A percentile compares a stretch with the other conserved stretches of the same genome.
Conservation (phyloP, 345 rosid genomes). For the Pugionium cornutum region DNA sequence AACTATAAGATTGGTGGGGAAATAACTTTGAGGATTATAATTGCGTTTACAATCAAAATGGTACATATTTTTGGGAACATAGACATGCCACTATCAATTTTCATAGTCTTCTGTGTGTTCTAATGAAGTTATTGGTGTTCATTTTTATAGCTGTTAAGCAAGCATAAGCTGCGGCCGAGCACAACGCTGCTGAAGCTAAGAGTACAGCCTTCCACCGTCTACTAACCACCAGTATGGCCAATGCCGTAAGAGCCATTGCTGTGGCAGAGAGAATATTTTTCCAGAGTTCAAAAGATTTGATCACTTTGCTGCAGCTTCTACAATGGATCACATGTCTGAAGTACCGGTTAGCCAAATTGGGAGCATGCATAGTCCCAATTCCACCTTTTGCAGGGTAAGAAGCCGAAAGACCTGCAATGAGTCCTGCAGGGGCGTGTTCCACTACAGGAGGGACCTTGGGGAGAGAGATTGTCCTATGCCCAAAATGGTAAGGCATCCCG, state of each 20-base stretch:
- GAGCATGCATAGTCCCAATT: conserved; percentile 69
- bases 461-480: conserved; percentile 67
- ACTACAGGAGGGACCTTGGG: conserved; percentile 76
- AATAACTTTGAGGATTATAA: too few relatives aligned
- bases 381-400: conserved; percentile 85
- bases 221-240: conserved; percentile 66
- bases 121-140: conserved; percentile 85
- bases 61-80: too few relatives aligned
- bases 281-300: conserved; percentile 66
- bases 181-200: conserved; percentile 54
- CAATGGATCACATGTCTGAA: conserved; percentile 89
- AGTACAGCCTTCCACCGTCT: conserved; percentile 75
- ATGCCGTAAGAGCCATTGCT: conserved; percentile 48
- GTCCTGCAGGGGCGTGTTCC: conserved; percentile 90
- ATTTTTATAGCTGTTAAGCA: conserved; percentile 60
- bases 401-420: conserved; percentile 70
- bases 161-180: conserved; percentile 62
- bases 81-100: conserved; percentile 9
- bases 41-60: too few relatives aligned
- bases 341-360: conserved; percentile 74
- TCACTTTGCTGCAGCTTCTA: conserved; percentile 64
- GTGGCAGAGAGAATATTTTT: conserved; percentile 53
- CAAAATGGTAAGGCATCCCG: conserved; percentile 95
- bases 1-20: too few relatives aligned
- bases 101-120: conserved; percentile 83